These are phyloP conservation scores for Ascocoryne sarcoides DNA, from an alignment of 2,329 filamentous ascomycete genomes.

Conservation along the genomic window DNA sequence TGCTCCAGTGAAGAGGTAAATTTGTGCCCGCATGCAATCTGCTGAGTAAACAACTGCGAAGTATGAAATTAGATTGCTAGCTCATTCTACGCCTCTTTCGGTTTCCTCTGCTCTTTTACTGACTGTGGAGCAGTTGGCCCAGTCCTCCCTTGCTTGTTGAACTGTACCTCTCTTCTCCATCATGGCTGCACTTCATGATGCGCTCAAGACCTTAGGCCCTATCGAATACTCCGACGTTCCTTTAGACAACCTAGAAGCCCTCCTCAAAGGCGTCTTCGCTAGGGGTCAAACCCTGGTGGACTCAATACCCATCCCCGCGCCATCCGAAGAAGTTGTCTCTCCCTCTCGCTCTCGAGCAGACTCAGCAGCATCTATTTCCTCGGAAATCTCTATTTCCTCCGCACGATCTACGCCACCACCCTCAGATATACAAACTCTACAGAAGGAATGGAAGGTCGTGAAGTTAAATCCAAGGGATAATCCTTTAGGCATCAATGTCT, in stretches of 20 bases:
- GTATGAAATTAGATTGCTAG: too few species aligned
- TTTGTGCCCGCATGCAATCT: too few species aligned
- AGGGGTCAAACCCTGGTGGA: constrained; percentile 65
- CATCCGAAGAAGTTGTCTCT: constrained; percentile 35
- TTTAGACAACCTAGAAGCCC: constrained; percentile 41
- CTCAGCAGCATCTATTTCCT: constrained; percentile 36
- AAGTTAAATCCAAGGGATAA: constrained; percentile 66
- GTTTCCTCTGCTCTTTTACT: too few species aligned
- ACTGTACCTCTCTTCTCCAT: too few species aligned
- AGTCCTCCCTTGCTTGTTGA: too few species aligned
- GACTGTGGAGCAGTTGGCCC: too few species aligned
- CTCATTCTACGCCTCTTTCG: too few species aligned
- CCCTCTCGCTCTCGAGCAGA: constrained; percentile 49
- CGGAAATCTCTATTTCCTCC: constrained; percentile 43
- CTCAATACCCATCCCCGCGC: constrained; percentile 50
- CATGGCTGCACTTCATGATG: constrained; percentile 51
- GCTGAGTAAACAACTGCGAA: too few species aligned
- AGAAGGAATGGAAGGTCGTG: constrained; percentile 75
- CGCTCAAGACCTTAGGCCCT: constrained; percentile 48
- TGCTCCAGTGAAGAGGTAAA: too few species aligned
- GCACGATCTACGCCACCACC: constrained; percentile 33
- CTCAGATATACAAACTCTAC: constrained; percentile 50
- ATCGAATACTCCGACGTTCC: constrained; percentile 41
- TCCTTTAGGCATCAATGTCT: constrained; percentile 66
- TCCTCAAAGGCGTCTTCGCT: constrained; percentile 51